These are phyloP conservation scores for Berberis vulgaris DNA, from an alignment of 164 flowering plant genomes.

Conservation along the genomic window DNA sequence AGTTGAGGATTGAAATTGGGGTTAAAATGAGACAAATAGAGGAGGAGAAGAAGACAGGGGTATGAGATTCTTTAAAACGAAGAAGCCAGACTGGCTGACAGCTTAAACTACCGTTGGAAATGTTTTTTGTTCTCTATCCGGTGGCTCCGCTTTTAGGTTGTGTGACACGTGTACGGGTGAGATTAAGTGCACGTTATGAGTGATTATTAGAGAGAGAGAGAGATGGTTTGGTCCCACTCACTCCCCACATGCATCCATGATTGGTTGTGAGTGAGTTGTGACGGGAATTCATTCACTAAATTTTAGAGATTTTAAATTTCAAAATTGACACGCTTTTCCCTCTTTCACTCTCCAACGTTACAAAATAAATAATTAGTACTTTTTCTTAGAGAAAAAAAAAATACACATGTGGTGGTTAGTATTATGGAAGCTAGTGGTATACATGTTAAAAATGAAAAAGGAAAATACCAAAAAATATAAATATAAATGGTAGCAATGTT, in stretches of 20 bases:
- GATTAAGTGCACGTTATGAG: conserved; percentile 14
- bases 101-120: neutral
- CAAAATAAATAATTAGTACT: neutral
- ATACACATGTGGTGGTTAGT: no score
- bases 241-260: conserved; percentile 6
- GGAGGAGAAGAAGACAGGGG: neutral
- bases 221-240: neutral
- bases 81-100: conserved; percentile 19
- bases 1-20: neutral
- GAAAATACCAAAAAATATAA: no score
- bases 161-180: conserved; percentile 14
- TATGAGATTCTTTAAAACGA: neutral
- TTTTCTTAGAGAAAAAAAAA: no score
- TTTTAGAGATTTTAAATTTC: neutral
- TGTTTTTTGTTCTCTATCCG: neutral
- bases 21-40: neutral
- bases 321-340: neutral
- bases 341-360: neutral
- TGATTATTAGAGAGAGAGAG: neutral
- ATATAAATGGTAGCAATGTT: no score
- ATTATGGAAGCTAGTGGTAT: no score
- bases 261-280: neutral
- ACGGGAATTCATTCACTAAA: neutral
- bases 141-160: neutral
- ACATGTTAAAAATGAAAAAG: no score